Evolutionary conservation across 148 eudicot species (phyloP).

Genomic region (Silene conica): DNA sequence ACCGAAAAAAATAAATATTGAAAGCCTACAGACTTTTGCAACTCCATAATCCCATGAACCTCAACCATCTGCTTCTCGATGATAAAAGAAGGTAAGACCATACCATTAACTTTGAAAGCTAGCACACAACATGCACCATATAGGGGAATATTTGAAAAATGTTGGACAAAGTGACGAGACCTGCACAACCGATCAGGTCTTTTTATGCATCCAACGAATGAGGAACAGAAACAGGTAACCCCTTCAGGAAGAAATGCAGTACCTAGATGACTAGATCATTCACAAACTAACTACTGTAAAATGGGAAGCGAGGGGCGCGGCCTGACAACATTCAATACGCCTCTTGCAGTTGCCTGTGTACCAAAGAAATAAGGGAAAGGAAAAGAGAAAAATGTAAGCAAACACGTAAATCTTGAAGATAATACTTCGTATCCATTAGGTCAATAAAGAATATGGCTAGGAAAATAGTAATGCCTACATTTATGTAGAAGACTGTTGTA

Average conservation of each 20-base stretch:
- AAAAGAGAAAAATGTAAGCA: not conserved
- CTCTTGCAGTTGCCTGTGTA: constrained; percentile 78
- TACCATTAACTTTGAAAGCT: not conserved
- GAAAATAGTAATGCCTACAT: not conserved
- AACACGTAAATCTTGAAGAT: not conserved
- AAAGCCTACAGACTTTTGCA: not conserved
- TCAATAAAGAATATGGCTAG: not conserved
- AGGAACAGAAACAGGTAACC: not conserved
- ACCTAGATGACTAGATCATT: constrained; percentile 23
- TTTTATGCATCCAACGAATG: not conserved
- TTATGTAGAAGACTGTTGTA: not conserved
- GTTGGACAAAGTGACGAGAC: not conserved
- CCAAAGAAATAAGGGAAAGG: not conserved
- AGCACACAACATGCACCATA: not conserved
- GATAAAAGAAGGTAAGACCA: not conserved
- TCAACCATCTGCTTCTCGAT: not conserved
- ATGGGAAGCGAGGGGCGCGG: constrained; percentile 65
- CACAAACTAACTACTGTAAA: constrained; percentile 32
- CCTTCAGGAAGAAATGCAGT: not conserved
- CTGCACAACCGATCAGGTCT: constrained; percentile 12
- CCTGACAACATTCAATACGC: constrained; percentile 73
- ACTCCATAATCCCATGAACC: not conserved
- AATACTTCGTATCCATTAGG: not conserved
- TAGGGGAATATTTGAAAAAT: not conserved
- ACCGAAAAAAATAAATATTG: not conserved